Evolutionary conservation across 176 grass and related monocot genomes (phyloP), one percentile per base, ranked within the genome.

Genomic region (Aegilops bicornis): DNA sequence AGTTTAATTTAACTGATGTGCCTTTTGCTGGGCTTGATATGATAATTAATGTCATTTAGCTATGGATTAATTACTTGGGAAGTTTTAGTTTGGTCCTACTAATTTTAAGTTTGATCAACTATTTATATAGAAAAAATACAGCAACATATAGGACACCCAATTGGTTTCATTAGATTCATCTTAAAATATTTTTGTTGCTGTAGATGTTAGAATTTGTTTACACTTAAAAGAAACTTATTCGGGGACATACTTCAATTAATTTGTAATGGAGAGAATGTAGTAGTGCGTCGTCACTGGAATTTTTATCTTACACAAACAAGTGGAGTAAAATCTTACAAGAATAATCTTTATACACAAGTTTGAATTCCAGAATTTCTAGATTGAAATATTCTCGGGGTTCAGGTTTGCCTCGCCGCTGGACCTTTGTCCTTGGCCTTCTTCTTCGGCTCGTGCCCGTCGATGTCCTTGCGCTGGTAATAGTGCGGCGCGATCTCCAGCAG

Each of bases 401-500:
- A 31, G 24, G 14, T 78, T 1, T 19, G 43, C 43, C 45, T 83
- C 72, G 45, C 72, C 25, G 77, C 43, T 17, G 12, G 77, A 16
- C 70, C 39, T 73, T 73, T 48, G 23, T 14, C 24, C 73, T 52
- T 76, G 23, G 16, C 74, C 27, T 10, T 33, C 48, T 60, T 47
- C 88, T 85, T 89, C 0, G 39, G 39, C n/a, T 82, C 16, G 32
- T 39, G 78, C 78, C 8, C 35, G 42, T 69, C 20, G 50, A 91
- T 33, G 52, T 89, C 82, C 15, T 69, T 85, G 20, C 81, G 59
- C 48, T 86, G 30, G 60, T 93, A 93, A 31, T 83, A 88, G 83
- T 91, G 88, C 3, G 85, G 88, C 39, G 82, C 85, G 31, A 92
- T 83, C 79, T 95, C 92, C n/a, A 91, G 33, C 78, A 95, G 83